Percentiles rank a stretch among this genome's conserved stretches.
These are phyloP conservation scores for Cutaneotrichosporon daszewskae DNA, from an alignment of 1,284 basidiomycete species.

Conservation along the genomic window DNA sequence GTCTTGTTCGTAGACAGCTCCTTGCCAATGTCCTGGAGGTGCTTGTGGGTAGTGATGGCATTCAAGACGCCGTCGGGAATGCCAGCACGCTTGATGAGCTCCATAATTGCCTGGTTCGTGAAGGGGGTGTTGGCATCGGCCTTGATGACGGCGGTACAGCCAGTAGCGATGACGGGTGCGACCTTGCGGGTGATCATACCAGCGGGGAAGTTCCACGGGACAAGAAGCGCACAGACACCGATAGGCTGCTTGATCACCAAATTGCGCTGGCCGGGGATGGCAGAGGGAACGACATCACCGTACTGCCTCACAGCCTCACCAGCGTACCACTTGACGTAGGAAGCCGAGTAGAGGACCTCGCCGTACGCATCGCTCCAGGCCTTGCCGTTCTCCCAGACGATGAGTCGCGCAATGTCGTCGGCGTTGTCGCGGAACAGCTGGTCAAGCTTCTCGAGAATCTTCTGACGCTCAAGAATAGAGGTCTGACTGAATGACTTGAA, in stretches of 20 bases:
- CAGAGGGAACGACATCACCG: slow-evolving; percentile 75
- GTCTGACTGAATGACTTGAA: slow-evolving; percentile 77
- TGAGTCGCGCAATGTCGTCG: slow-evolving; percentile 41
- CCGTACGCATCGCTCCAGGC: slow-evolving; percentile 72
- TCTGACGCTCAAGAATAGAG: slow-evolving; percentile 48
- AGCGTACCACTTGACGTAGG: slow-evolving; percentile 79
- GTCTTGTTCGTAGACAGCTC: slow-evolving; percentile 42
- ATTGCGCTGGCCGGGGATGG: slow-evolving; percentile 68
- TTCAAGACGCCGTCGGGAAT: slow-evolving; percentile 94
- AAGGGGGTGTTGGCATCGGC: slow-evolving; percentile 94
- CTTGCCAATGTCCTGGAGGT: slow-evolving; percentile 41
- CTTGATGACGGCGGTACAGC: slow-evolving; percentile 93
- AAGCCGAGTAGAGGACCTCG: slow-evolving; percentile 73
- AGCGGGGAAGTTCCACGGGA: slow-evolving; percentile 76
- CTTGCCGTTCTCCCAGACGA: slow-evolving; percentile 79
- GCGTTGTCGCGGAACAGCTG: slow-evolving; percentile 28
- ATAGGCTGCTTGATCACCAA: slow-evolving; percentile 92
- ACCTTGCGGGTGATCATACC: slow-evolving; percentile 66
- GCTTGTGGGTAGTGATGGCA: slow-evolving; percentile 61
- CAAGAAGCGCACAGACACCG: slow-evolving; percentile 54
- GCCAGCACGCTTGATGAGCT: slow-evolving; percentile 77
- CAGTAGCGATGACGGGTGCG: slow-evolving; percentile 70
- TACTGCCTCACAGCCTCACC: slow-evolving; percentile 72
- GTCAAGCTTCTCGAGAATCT: slow-evolving; percentile 30
- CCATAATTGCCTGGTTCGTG: slow-evolving; percentile 68